Evolutionary conservation across 2,329 filamentous ascomycete genomes (phyloP), one percentile per base, ranked within the genome.

Genomic region (Penicillium sp.): DNA sequence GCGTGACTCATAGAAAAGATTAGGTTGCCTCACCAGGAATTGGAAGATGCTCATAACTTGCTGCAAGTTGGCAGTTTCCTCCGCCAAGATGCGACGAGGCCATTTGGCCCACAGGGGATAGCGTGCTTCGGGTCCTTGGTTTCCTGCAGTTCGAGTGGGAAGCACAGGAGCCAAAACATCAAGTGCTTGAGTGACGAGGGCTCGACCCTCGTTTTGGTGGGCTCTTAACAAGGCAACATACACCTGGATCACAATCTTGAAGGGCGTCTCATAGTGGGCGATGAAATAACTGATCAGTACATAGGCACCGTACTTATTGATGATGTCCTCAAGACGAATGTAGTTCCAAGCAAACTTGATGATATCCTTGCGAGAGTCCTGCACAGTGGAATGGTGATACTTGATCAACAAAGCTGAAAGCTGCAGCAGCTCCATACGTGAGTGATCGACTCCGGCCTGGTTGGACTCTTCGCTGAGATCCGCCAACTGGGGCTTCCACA

Each of bases 321-420:
- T 96, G 54, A 96, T 90, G 73, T 99, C 94, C 69, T 99, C 95
- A n/a, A 99, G 83, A 23, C 90, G 86, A 67, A 99, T 99, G 70
- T 96, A 97, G 18, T 92, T 96, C 94, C 94, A 99, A 3, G 92
- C 92, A 74, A 97, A 99, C 75, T 97, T 97, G 69, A 99, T 99
- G 59, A 99, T 93, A 61, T 99, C 94, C 74, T 99, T 99, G 35
- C 95, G 87, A 2, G 90, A 88, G 67, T 97, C 94, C 63, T 95
- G 89, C 1, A 99, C 83, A 51, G 92, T 89, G 29, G 85, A 84
- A 67, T 93, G 87, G 67, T 99, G 91, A 67, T 97, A 96, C 70
- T 99, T 99, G 74, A 99, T 88, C 37, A 99, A 81, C 79, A 99
- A 86, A 0, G 94, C 92, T 6, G 94, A 97, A 43, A 97, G 83